Base-by-base conservation (phyloP, 1,139 yeast species). In the Scheffersomyces segobiensis region DNA sequence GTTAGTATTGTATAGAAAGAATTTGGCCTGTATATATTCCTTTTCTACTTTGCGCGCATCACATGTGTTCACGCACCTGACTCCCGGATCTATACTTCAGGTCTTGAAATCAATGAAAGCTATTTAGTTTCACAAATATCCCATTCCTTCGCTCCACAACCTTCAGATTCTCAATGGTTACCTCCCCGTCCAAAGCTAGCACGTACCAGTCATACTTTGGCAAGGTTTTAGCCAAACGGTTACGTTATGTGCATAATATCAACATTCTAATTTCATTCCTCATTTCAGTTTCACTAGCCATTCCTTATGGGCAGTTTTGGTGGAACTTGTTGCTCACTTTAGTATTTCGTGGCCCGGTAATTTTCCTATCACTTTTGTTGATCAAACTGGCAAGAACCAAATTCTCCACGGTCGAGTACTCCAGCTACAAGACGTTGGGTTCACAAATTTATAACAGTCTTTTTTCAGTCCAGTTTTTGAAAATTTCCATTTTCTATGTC, bases 331-430 rank as follows among this genome's bases (percentile, higher is more conserved):
- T 74, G 24, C 59, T 70, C 22, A 65, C 76, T 3, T 55, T 72
- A 14, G 62, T 67, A 10, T 53, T 70, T n/a, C 67, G 78, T 52
- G 74, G 68, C 12, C 83, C 83, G 1, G 55, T 73, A 19, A 63
- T 77, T 24, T 76, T 73, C 58, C 56, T 65, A 6, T 69, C 78
- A 8, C 68, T 76, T 51, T 61, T 67, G 39, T 56, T 83, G 14
- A 71, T 88, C 52, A 80, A 83, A 54, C 74, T 81, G 54, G 72
- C 84, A 8, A 79, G 91, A 61, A 81, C 81, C 56, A 72, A 76
- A 49, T 79, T 81, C 54, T 66, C 87, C 49, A 84, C 83, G 49
- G 87, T 87, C 5, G 83, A 83, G 39, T 81, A 77, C 58, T 68
- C 85, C 1, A 77, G 78, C 3, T 80, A 82, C 62, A 81, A 85